Conservation (phyloP, 768 basidiomycete species). For the Lactifluus piperatus region DNA sequence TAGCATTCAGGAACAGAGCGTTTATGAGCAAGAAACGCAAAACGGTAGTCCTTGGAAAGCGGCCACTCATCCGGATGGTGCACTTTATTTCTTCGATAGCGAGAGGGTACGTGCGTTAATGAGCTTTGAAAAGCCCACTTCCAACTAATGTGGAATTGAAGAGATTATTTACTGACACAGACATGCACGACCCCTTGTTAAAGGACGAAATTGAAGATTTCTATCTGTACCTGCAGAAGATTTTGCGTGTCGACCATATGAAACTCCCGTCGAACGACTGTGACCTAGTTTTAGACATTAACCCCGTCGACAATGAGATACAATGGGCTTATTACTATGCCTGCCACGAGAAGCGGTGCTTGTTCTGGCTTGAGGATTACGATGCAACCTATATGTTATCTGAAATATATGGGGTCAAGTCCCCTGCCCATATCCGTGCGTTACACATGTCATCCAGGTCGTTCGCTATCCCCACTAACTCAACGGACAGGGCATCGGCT, state of each 20-base stretch:
- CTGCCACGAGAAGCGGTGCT: conserved; percentile 34
- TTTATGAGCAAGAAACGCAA: not conserved
- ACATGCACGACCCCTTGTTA: conserved; percentile 35
- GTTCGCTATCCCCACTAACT: not conserved
- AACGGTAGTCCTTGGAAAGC: conserved; percentile 32
- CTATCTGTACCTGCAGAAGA: not conserved
- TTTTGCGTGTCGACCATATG: conserved; percentile 10
- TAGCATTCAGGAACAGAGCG: not conserved
- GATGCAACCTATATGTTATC: conserved; percentile 29
- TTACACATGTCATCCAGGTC: not conserved
- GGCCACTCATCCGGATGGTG: conserved; percentile 51
- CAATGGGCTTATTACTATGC: conserved; percentile 41
- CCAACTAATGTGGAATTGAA: conserved; percentile 17
- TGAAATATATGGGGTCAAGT: conserved; percentile 6
- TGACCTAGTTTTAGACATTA: conserved; percentile 15
- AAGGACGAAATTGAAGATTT: conserved; percentile 29
- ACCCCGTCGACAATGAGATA: conserved; percentile 25
- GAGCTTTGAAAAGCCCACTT: not conserved
- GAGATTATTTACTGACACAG: conserved; percentile 46
- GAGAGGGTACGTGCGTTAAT: conserved; percentile 31
- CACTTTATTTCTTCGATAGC: conserved; percentile 44
- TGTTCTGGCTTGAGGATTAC: conserved; percentile 48
- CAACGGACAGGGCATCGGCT: conserved; percentile 19
- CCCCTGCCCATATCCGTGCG: conserved; percentile 17
- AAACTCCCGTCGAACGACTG: conserved; percentile 18